Conservation (phyloP, 306 rosid genomes). For the Lotus japonicus region DNA sequence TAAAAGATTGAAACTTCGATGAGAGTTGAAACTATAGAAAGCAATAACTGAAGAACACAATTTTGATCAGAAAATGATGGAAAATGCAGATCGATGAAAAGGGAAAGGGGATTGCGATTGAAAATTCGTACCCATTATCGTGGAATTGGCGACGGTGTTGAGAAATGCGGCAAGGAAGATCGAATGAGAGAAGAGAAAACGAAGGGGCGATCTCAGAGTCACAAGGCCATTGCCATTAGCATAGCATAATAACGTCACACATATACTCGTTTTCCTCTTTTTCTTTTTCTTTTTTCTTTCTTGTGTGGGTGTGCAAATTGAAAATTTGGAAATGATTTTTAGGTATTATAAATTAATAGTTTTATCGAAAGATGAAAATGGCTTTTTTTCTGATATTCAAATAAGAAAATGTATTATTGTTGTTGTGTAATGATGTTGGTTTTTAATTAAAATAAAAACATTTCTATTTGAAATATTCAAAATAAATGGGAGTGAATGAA, state of each 20-base stretch:
- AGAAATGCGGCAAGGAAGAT: constrained; percentile 2
- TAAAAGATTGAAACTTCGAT: constrained; percentile 10
- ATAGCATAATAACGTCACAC: constrained; percentile 18
- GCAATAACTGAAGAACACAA: constrained; percentile 9
- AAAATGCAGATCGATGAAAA: constrained; percentile 26
- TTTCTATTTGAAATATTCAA: too few relatives aligned
- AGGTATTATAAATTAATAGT: too few relatives aligned
- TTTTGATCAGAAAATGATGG: background rate
- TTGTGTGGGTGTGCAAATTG: too few relatives aligned
- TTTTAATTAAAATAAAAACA: too few relatives aligned
- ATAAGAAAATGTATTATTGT: too few relatives aligned
- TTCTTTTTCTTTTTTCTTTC: background rate
- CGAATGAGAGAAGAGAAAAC: constrained; percentile 17
- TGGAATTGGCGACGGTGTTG: constrained; percentile 16
- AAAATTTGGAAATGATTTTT: too few relatives aligned
- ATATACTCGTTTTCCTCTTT: background rate
- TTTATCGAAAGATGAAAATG: too few relatives aligned
- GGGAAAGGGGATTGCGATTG: constrained; percentile 13
- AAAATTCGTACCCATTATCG: constrained; percentile 46
- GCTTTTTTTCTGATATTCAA: too few relatives aligned
- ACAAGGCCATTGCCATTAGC: constrained; percentile 12
- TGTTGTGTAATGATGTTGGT: too few relatives aligned
- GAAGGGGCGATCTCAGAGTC: constrained; percentile 27
- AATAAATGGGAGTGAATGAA: too few relatives aligned
- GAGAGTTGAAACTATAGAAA: constrained; percentile 11